Conservation (phyloP, 2,329 filamentous ascomycete genomes). For the Dendrostoma leiphaemia region DNA sequence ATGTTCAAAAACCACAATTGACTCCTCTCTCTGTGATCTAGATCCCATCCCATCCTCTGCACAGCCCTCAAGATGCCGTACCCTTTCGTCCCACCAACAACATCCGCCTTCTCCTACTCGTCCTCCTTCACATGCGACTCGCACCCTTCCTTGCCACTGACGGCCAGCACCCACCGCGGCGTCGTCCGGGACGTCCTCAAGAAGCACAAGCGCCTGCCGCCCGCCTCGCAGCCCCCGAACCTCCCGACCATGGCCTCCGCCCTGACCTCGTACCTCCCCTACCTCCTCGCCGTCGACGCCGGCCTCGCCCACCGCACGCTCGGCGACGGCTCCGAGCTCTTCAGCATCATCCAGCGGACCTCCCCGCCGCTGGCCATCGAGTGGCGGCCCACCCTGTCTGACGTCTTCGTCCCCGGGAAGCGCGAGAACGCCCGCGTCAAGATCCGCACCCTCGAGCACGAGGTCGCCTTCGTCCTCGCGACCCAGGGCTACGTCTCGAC, state of each 20-base stretch:
- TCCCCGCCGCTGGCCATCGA: conserved; percentile 62
- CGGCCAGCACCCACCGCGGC: conserved; percentile 78
- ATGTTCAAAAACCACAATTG: background rate
- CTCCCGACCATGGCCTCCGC: conserved; percentile 68
- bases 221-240: conserved; percentile 66
- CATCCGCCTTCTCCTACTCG: conserved; percentile 81
- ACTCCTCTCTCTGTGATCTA: background rate
- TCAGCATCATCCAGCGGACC: conserved; percentile 59
- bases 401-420: conserved; percentile 60
- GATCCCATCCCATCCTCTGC: background rate
- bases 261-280: conserved; percentile 77
- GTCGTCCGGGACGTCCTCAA: conserved; percentile 83
- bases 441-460: conserved; percentile 74
- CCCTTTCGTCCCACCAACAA: conserved; percentile 84
- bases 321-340: conserved; percentile 53
- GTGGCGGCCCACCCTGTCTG: conserved; percentile 81
- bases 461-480: conserved; percentile 75
- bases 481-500: conserved; percentile 74
- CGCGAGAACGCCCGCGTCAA: conserved; percentile 63
- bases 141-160: conserved; percentile 84
- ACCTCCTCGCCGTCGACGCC: conserved; percentile 73
- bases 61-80: conserved; percentile 69
- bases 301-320: conserved; percentile 56
- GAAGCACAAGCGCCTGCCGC: conserved; percentile 81
- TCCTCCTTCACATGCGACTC: conserved; percentile 73